A percentile compares a stretch with the other conserved stretches of the same genome.
These are phyloP conservation scores for Murraya koenigii DNA, from an alignment of 345 rosid species.

Conservation along the genomic window DNA sequence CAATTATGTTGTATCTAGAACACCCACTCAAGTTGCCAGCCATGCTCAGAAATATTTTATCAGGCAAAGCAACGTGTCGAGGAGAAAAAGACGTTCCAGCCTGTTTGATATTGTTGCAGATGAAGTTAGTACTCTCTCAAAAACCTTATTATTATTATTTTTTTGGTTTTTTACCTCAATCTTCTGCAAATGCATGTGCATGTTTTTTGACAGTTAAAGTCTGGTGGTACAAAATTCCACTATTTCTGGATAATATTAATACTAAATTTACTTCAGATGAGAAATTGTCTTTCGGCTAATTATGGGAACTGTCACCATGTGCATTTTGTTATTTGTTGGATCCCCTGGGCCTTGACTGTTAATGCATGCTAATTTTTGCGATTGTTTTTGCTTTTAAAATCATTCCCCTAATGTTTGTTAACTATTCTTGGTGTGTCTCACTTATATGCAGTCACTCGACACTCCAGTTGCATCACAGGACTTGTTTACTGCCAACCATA, in stretches of 20 bases:
- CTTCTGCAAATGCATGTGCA: not conserved
- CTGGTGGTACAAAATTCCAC: not conserved
- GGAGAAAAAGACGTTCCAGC: slow-evolving; percentile 96
- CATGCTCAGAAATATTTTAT: slow-evolving; percentile 98
- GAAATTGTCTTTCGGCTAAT: not conserved
- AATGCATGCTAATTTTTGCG: not conserved
- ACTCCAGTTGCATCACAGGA: slow-evolving; percentile 57
- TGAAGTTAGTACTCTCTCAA: slow-evolving; percentile 48
- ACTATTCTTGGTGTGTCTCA: not conserved
- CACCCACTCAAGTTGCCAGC: slow-evolving; percentile 99
- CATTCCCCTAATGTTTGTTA: not conserved
- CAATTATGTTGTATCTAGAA: slow-evolving; percentile 78
- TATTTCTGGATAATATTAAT: not conserved
- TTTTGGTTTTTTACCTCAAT: slow-evolving; percentile 17
- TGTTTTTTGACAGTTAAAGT: not conserved
- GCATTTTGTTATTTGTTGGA: not conserved
- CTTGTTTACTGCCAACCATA: slow-evolving; percentile 36
- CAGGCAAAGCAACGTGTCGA: slow-evolving; percentile 72
- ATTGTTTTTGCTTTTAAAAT: not conserved
- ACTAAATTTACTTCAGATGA: not conserved
- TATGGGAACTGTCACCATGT: not conserved
- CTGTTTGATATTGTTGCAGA: slow-evolving; percentile 93
- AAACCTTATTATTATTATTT: slow-evolving; percentile 7
- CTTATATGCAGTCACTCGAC: slow-evolving; percentile 55
- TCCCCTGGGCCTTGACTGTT: not conserved